Percentiles rank a stretch among this genome's conserved stretches.
Conservation (phyloP, 78 protist genomes). For the Dictyostelium brefeldianum region DNA sequence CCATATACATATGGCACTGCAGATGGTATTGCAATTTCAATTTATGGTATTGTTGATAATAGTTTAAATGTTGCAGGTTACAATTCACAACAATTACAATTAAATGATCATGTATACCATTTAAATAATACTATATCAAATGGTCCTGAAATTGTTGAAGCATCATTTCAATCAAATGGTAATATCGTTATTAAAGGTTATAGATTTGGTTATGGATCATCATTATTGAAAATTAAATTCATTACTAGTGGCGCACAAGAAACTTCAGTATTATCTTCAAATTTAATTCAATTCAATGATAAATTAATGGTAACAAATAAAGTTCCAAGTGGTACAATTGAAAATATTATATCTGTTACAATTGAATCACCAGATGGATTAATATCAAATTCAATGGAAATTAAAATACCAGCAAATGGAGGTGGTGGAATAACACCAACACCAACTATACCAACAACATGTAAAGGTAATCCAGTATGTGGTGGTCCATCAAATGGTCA, state of each 20-base stretch:
- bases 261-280: no score
- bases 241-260: not conserved
- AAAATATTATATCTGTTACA: not conserved
- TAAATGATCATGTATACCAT: not conserved
- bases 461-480: not conserved
- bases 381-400: not conserved
- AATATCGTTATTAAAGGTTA: not conserved
- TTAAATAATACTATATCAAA: not conserved
- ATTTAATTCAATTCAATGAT: not conserved
- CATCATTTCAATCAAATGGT: not conserved
- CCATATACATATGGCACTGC: constrained; percentile 24
- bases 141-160: not conserved
- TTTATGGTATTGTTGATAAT: constrained; percentile 17
- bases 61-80: constrained; percentile 1
- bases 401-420: not conserved
- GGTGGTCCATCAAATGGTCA: constrained; percentile 4
- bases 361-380: not conserved
- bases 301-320: not conserved
- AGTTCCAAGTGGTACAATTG: not conserved
- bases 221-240: not conserved
- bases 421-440: not conserved
- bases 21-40: not conserved
- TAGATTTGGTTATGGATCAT: not conserved
- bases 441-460: constrained; percentile 7
- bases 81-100: not conserved